Evolutionary conservation across 2,329 filamentous ascomycete genomes (phyloP), one percentile per base, ranked within the genome.

Genomic region (Fusarium coicis): DNA sequence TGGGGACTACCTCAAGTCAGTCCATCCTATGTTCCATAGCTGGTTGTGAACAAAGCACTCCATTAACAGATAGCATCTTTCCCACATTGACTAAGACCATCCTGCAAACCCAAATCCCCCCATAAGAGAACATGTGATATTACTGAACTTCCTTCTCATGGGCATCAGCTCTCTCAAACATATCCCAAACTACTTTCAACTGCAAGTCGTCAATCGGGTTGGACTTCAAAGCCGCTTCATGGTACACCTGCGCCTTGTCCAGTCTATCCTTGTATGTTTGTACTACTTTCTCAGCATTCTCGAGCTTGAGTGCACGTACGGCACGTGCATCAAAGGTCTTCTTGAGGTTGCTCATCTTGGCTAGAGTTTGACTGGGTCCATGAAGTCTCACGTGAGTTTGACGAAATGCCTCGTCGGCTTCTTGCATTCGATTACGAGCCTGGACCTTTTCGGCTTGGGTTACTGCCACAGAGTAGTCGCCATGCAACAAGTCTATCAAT

Each of bases 1-100:
- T 19, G 0, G 8, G 10, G 47, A 5, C 16, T 4, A 23, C 2
- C 30, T 34, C 2, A 19, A 34, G 21, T 15, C 3, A 0, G 47
- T 36, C 18, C n/a, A 4, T 21, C 32, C 1, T 26, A 1, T 0
- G 5, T 32, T 12, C 5, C 21, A 14, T 32, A 18, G 14, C 5
- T 11, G 7, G 21, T 12, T 10, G 16, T 30, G 1, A 12, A 23
- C 11, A 36, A 16, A n/a, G 11, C 1, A 5, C 30, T 7, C 10
- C 5, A 2, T 19, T 7, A 19, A 23, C n/a, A 34, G 11, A 19
- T 19, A 36, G 9, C 2, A 34, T 19, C 16, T 36, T 19, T 52
- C n/a, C 30, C 23, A n/a, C n/a, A n/a, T n/a, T n/a, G n/a, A n/a
- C n/a, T n/a, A n/a, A n/a, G n/a, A n/a, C n/a, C n/a, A n/a, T n/a